phyloP scores from a whole-genome alignment of 495 filamentous ascomycete species.

The Aspergillus bridgeri region DNA sequence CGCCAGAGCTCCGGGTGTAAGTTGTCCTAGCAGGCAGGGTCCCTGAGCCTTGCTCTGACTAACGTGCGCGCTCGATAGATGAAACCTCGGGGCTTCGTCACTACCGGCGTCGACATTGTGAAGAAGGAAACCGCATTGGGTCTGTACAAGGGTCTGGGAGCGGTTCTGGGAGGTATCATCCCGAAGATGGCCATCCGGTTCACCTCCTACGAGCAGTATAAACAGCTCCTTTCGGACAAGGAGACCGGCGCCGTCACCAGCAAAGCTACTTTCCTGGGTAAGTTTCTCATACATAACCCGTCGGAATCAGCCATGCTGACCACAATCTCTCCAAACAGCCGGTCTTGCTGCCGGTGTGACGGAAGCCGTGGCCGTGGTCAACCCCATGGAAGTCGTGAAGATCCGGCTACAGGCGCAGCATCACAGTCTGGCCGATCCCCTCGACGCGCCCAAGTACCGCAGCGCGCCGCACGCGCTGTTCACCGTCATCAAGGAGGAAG shows the following conservation, averaged over 20 bases:
- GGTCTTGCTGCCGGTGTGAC: slow-evolving; percentile 91
- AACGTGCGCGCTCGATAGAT: slow-evolving; percentile 35
- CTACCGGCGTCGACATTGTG: slow-evolving; percentile 83
- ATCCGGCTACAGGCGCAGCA: slow-evolving; percentile 97
- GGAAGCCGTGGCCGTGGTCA: slow-evolving; percentile 93
- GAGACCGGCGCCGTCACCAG: slow-evolving; percentile 67
- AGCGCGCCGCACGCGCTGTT: slow-evolving; percentile 95
- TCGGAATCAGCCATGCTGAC: slow-evolving; percentile 1
- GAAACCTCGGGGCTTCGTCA: slow-evolving; percentile 82
- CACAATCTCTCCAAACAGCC: slow-evolving; percentile 42
- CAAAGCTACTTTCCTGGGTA: slow-evolving; percentile 77
- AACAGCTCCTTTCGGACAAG: slow-evolving; percentile 70
- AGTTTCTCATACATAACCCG: slow-evolving; percentile 14
- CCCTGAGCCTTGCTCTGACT: slow-evolving; percentile 14
- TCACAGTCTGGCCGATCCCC: slow-evolving; percentile 88
- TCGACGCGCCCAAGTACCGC: slow-evolving; percentile 92
- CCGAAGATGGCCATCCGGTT: slow-evolving; percentile 99
- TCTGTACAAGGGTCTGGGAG: slow-evolving; percentile 95
- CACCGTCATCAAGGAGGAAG: slow-evolving; percentile 89
- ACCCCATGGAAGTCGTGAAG: slow-evolving; percentile 98
- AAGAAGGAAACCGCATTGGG: slow-evolving; percentile 84
- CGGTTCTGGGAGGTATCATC: slow-evolving; percentile 93
- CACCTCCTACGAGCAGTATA: slow-evolving; percentile 95
- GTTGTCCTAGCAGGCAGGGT: slow-evolving; percentile 19
- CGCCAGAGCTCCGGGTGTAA: slow-evolving; percentile 73